phyloP scores from a whole-genome alignment of 2,329 filamentous ascomycete species.

The Claviceps digitariae region DNA sequence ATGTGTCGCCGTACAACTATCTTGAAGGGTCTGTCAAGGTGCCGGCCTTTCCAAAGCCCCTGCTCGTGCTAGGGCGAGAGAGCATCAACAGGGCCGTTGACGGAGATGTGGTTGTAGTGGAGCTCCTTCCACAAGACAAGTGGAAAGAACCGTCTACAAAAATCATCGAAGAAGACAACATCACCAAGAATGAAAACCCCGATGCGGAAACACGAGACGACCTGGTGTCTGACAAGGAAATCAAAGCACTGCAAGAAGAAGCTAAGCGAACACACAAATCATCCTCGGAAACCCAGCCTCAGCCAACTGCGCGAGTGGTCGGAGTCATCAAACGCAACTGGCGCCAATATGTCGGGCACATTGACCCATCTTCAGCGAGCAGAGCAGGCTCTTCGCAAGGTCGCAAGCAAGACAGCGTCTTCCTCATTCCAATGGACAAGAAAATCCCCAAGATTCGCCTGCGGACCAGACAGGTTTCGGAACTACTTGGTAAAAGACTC shows the following conservation, averaged over 20 bases:
- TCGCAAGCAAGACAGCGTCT: slow-evolving; percentile 80
- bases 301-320: slow-evolving; percentile 85
- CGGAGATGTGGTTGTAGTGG: slow-evolving; percentile 84
- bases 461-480: slow-evolving; percentile 76
- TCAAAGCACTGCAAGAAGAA: slow-evolving; percentile 77
- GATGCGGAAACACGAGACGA: slow-evolving; percentile 65
- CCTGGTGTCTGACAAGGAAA: slow-evolving; percentile 79
- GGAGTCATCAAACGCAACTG: slow-evolving; percentile 92
- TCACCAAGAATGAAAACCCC: slow-evolving; percentile 88
- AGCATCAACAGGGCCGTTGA: slow-evolving; percentile 93
- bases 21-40: slow-evolving; percentile 87
- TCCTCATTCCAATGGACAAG: slow-evolving; percentile 96
- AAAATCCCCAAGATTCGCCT: slow-evolving; percentile 92
- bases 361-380: slow-evolving; percentile 75
- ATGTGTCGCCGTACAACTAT: slow-evolving; percentile 96
- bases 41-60: slow-evolving; percentile 74
- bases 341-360: slow-evolving; percentile 93
- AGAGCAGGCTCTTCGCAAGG: slow-evolving; percentile 60
- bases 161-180: slow-evolving; percentile 83
- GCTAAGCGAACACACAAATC: slow-evolving; percentile 74
- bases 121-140: slow-evolving; percentile 83
- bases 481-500: slow-evolving; percentile 81
- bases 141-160: slow-evolving; percentile 96
- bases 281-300: slow-evolving; percentile 60
- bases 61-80: slow-evolving; percentile 80